Conservation (phyloP, 805 yeast species). For the Komagataella kurtzmanii region DNA sequence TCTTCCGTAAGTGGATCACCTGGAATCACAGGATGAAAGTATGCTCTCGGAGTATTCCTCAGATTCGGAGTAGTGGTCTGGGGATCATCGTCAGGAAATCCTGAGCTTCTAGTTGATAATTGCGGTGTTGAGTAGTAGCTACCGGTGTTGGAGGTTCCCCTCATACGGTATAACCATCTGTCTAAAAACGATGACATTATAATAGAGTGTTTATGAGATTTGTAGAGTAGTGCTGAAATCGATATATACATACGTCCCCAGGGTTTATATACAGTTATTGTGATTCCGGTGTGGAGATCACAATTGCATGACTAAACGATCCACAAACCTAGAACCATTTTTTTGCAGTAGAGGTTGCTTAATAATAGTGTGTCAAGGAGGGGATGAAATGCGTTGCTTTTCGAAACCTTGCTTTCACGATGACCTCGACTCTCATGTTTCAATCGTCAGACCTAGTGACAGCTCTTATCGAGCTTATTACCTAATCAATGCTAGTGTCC, state of each 20-base stretch:
- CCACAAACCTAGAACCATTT: background rate
- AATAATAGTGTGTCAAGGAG: background rate
- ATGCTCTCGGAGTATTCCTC: slow-evolving; percentile 16
- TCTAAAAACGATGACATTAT: slow-evolving; percentile 18
- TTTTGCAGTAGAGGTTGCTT: background rate
- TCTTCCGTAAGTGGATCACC: background rate
- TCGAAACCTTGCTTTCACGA: background rate
- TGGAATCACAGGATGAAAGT: slow-evolving; percentile 5
- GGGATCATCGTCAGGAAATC: slow-evolving; percentile 4
- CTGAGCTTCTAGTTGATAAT: slow-evolving; percentile 1
- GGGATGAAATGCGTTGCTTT: background rate
- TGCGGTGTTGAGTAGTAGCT: slow-evolving; percentile 7
- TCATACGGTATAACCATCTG: slow-evolving; percentile 17
- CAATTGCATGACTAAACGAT: background rate
- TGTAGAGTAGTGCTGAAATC: background rate
- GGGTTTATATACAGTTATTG: background rate
- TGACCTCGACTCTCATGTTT: background rate
- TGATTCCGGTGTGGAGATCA: background rate
- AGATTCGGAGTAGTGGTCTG: slow-evolving; percentile 14
- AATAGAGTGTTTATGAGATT: background rate
- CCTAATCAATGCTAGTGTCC: background rate
- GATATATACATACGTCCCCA: background rate
- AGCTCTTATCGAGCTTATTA: background rate
- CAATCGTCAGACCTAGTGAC: background rate
- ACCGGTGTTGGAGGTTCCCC: slow-evolving; percentile 14